Evolutionary conservation across 805 yeast genomes (phyloP).

Genomic region (Metschnikowia kofuensis): DNA sequence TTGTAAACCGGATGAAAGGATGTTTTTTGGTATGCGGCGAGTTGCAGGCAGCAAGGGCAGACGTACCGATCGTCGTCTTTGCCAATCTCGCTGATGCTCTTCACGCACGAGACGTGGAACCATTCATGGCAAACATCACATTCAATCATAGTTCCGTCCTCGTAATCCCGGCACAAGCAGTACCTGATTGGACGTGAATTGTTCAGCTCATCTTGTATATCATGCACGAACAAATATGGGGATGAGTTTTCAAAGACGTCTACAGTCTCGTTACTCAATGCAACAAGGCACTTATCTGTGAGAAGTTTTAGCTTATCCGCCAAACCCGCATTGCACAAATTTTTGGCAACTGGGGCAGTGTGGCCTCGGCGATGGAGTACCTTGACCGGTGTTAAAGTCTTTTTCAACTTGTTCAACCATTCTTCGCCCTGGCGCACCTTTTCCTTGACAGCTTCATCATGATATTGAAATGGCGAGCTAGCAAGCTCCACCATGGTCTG

Average conservation of each 20-base stretch:
- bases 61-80: slow-evolving; percentile 15
- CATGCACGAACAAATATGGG: slow-evolving; percentile 16
- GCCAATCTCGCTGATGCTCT: slow-evolving; percentile 12
- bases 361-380: slow-evolving; percentile 12
- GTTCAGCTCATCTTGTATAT: slow-evolving; percentile 8
- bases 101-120: slow-evolving; percentile 63
- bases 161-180: slow-evolving; percentile 63
- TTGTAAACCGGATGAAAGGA: neutral
- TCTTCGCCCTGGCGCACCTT: slow-evolving; percentile 19
- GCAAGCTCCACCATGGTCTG: slow-evolving; percentile 22
- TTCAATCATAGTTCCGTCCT: slow-evolving; percentile 62
- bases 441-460: slow-evolving; percentile 13
- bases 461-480: slow-evolving; percentile 22
- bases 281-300: slow-evolving; percentile 21
- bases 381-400: slow-evolving; percentile 13
- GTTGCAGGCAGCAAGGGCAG: slow-evolving; percentile 15
- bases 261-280: slow-evolving; percentile 23
- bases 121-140: slow-evolving; percentile 71
- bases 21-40: slow-evolving; percentile 2
- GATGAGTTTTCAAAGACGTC: slow-evolving; percentile 29
- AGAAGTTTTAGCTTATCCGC: slow-evolving; percentile 21
- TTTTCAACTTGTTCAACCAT: slow-evolving; percentile 23
- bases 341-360: slow-evolving; percentile 6
- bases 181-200: slow-evolving; percentile 26
- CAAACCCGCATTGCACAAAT: slow-evolving; percentile 20